These are phyloP conservation scores for Boletus sp. DNA, from an alignment of 768 basidiomycete genomes.

Conservation along the genomic window DNA sequence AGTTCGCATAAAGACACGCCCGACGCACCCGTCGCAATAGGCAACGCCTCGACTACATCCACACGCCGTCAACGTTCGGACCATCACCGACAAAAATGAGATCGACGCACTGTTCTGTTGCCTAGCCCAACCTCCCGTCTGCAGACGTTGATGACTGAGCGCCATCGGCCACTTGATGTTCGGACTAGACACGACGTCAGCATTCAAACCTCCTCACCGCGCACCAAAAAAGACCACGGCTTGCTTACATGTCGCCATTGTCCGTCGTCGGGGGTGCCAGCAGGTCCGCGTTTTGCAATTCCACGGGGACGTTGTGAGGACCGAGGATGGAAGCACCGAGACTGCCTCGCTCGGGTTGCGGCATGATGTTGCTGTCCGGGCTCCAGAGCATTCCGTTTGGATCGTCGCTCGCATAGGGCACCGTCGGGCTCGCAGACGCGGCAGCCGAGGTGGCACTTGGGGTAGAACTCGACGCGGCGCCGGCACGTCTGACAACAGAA, in stretches of 20 bases:
- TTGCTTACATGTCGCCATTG: constrained; percentile 43
- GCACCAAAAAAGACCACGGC: neutral
- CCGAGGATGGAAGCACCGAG: constrained; percentile 51
- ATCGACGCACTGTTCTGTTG: constrained; percentile 48
- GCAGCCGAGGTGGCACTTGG: constrained; percentile 17
- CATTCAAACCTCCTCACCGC: neutral
- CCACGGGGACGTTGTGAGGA: constrained; percentile 52
- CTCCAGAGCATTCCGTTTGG: constrained; percentile 45
- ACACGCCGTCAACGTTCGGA: neutral
- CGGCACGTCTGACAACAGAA: neutral
- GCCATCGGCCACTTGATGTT: constrained; percentile 63
- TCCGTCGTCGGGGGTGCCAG: constrained; percentile 63
- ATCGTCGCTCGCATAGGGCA: constrained; percentile 39
- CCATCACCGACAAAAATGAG: neutral
- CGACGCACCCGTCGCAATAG: constrained; percentile 35
- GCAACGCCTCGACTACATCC: constrained; percentile 34
- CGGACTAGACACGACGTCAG: constrained; percentile 14
- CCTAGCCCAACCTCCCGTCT: constrained; percentile 60
- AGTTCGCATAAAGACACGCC: neutral
- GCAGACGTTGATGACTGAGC: constrained; percentile 53
- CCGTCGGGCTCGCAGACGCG: constrained; percentile 37
- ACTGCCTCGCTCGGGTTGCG: constrained; percentile 41
- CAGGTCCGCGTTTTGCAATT: constrained; percentile 54
- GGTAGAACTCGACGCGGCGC: too few relatives aligned
- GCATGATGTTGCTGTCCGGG: constrained; percentile 20